These are phyloP conservation scores for Mycena crocata DNA, from an alignment of 768 basidiomycete genomes.

Conservation along the genomic window DNA sequence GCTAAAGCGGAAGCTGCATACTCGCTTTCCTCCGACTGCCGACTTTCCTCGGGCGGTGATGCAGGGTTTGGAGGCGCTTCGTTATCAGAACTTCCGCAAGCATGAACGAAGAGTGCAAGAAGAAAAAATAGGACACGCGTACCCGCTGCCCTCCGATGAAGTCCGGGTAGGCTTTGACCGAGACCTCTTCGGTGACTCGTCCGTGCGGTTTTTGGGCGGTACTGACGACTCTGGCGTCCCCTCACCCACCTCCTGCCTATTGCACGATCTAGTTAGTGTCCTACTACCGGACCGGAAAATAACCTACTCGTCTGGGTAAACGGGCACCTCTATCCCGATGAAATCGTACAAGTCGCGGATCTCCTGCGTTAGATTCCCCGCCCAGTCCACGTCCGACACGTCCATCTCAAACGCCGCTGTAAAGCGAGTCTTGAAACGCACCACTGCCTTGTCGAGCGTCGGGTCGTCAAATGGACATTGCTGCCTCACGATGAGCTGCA, in stretches of 20 bases:
- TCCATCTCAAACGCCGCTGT: constrained; percentile 55
- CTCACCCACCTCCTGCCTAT: not conserved
- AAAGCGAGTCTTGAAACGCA: constrained; percentile 63
- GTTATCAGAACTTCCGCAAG: no score
- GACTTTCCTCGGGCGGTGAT: not conserved
- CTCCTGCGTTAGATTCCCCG: constrained; percentile 53
- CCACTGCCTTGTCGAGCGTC: constrained; percentile 64
- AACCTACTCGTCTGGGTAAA: constrained; percentile 10
- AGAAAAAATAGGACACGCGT: not conserved
- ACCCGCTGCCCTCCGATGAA: constrained; percentile 12
- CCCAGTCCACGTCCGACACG: constrained; percentile 52
- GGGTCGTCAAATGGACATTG: constrained; percentile 70
- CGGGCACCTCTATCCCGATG: constrained; percentile 52
- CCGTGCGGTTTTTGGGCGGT: constrained; percentile 12
- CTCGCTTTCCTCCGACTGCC: constrained; percentile 1
- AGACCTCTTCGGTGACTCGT: constrained; percentile 4
- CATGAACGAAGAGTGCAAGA: not conserved
- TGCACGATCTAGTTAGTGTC: no score
- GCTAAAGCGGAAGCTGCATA: not conserved
- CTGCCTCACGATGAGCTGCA: constrained; percentile 43
- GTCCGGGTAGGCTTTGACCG: constrained; percentile 6
- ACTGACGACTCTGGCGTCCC: constrained; percentile 15
- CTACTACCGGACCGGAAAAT: not conserved
- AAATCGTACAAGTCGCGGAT: constrained; percentile 54
- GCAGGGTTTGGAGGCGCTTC: constrained; percentile 2